Conservation (phyloP, 2,329 filamentous ascomycete species). For the Diaporthe batatas region DNA sequence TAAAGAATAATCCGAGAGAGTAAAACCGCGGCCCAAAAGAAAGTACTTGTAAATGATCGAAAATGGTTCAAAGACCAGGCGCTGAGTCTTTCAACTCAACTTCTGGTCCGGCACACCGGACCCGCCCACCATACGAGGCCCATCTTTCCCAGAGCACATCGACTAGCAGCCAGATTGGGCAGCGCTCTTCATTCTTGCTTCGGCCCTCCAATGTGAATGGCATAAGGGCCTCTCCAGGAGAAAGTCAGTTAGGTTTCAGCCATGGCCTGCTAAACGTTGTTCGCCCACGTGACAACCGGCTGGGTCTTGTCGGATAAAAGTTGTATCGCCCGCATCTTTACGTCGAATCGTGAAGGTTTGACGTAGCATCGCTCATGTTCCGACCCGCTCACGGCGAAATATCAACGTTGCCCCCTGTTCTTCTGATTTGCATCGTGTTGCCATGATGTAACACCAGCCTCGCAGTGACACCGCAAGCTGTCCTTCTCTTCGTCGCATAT, state of each 20-base stretch:
- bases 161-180: neutral
- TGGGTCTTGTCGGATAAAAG: too few species aligned
- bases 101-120: neutral
- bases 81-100: neutral
- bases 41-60: conserved; percentile 16
- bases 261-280: neutral
- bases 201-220: neutral
- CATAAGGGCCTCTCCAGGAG: neutral
- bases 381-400: neutral
- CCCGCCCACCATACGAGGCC: neutral
- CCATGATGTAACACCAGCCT: conserved; percentile 10
- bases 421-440: neutral
- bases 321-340: neutral
- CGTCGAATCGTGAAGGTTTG: neutral
- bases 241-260: too few species aligned
- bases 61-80: neutral
- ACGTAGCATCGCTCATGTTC: conserved; percentile 21
- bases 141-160: neutral
- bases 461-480: neutral
- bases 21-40: neutral
- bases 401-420: neutral
- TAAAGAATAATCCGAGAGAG: conserved; percentile 31
- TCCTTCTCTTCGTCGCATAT: neutral
- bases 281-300: too few species aligned
- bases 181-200: neutral